Base-by-base conservation (phyloP, 352 stramenopile species). In the Phytopythium vexans region DNA sequence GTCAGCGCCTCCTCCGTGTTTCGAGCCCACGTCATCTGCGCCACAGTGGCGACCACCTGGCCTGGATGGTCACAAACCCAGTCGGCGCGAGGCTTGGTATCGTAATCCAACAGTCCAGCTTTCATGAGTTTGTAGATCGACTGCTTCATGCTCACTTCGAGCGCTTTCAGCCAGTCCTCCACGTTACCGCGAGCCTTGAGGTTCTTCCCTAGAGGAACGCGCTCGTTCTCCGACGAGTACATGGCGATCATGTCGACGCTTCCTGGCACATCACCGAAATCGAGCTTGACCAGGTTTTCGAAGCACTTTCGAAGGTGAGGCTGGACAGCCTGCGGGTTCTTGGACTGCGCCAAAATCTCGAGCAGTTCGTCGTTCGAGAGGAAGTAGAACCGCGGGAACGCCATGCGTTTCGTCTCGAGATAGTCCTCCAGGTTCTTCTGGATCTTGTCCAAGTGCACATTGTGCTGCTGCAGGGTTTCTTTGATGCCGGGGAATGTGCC, bases 271-370 rank as follows among this genome's bases (percentile, higher is more conserved):
- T 94, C 85, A 1, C 82, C 80, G 58, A 93, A 94, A 46, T 94
- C 86, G 0, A 95, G 62, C 44, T 77, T 74, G 5, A 91, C 79
- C 0, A 95, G 70, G 34, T 92, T 91, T 49, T 98, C 94, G 62
- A 98, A 98, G 57, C 89, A 98, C 56, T 98, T 98, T 1, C 89
- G 79, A 36, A 98, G 59, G 62, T 98, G 94, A 0, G 90, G 92
- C 49, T 98, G 94, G 11, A 98, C 92, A 1, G 88, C 89, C 32
- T 97, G 89, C 8, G 94, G 94, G 52, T 98, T 96, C 68, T 97
- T 98, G 4, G 92, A 91, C 46, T 98, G 93, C 7, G 92, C 91
- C 1, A 98, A 62, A 37, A 98, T 98, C 55, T 98, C 94, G 0
- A 98, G 72, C 15, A 98, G 66, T 37, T 97, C 95, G 44, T 98